Conservation (phyloP, 805 yeast species). For the Wickerhamiella domercqiae region DNA sequence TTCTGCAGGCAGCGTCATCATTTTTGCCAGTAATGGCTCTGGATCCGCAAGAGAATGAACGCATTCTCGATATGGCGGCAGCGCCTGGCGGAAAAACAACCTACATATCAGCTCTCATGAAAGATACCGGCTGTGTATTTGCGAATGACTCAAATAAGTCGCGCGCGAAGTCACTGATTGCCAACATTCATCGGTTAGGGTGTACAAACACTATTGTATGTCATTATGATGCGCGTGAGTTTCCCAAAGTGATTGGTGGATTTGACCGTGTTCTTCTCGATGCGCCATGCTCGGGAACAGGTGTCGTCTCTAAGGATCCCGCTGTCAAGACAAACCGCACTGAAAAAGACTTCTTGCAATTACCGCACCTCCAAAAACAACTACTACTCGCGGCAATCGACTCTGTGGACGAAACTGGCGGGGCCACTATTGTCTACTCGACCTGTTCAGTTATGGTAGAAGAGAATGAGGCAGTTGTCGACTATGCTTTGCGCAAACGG, state of each 20-base stretch:
- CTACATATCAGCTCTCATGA: slow-evolving; percentile 88
- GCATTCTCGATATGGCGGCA: slow-evolving; percentile 96
- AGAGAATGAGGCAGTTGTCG: slow-evolving; percentile 97
- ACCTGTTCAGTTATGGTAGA: slow-evolving; percentile 98
- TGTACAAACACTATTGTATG: slow-evolving; percentile 94
- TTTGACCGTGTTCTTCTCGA: slow-evolving; percentile 88
- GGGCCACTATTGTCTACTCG: slow-evolving; percentile 83
- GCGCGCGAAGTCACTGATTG: slow-evolving; percentile 89
- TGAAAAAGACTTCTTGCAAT: slow-evolving; percentile 89
- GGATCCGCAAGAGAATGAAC: slow-evolving; percentile 93
- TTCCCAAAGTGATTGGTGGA: slow-evolving; percentile 96
- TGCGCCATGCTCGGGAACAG: slow-evolving; percentile 99
- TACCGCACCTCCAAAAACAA: slow-evolving; percentile 94
- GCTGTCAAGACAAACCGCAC: slow-evolving; percentile 86
- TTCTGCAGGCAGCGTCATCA: slow-evolving; percentile 95
- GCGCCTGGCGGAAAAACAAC: slow-evolving; percentile 99
- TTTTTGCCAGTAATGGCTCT: slow-evolving; percentile 96
- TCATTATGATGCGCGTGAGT: slow-evolving; percentile 95
- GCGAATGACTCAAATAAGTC: slow-evolving; percentile 96
- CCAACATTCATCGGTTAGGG: slow-evolving; percentile 93
- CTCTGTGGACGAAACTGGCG: slow-evolving; percentile 86
- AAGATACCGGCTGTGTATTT: slow-evolving; percentile 91
- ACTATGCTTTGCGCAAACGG: slow-evolving; percentile 88
- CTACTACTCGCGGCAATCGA: slow-evolving; percentile 87
- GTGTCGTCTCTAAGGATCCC: slow-evolving; percentile 96